A percentile compares a stretch with the other conserved stretches of the same genome.
Evolutionary conservation across 1,284 basidiomycete species (phyloP).

Genomic region (Microbotryum violaceum): DNA sequence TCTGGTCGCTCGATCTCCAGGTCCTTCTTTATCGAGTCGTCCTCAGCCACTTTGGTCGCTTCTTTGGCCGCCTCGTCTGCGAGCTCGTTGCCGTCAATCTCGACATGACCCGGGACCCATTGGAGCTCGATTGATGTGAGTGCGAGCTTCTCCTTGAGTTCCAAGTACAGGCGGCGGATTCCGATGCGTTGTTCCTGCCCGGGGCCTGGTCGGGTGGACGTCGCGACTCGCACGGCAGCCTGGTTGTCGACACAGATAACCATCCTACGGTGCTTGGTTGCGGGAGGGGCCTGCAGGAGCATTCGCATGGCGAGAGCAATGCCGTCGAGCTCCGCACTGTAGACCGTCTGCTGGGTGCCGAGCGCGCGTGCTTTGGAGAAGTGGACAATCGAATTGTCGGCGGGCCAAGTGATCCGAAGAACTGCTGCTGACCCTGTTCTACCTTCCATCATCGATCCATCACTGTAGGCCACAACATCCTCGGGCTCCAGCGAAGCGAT

Average conservation of each 20-base stretch:
- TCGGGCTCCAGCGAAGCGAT: no score
- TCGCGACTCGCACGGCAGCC: not conserved
- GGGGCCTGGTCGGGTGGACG: not conserved
- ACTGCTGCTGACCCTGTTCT: no score
- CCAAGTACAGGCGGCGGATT: not conserved
- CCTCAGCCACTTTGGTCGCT: not conserved
- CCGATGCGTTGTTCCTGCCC: not conserved
- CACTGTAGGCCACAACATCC: no score
- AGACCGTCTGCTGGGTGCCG: not conserved
- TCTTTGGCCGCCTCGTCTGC: constrained; percentile 8
- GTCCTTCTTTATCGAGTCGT: not conserved
- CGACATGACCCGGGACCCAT: constrained; percentile 13
- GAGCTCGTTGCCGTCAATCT: constrained; percentile 6
- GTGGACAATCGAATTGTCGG: no score
- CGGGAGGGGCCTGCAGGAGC: not conserved
- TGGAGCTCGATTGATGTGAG: not conserved
- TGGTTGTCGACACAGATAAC: not conserved
- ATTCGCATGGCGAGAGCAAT: not conserved
- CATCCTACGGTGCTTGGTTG: not conserved
- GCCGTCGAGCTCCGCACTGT: constrained; percentile 1
- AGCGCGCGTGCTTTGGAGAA: no score
- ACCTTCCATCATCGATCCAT: no score
- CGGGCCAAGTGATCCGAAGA: no score
- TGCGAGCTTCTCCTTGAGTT: not conserved
- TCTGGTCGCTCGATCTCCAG: no score